These are phyloP conservation scores for Noccaea bulbosa DNA, from an alignment of 345 rosid species.

Conservation along the genomic window DNA sequence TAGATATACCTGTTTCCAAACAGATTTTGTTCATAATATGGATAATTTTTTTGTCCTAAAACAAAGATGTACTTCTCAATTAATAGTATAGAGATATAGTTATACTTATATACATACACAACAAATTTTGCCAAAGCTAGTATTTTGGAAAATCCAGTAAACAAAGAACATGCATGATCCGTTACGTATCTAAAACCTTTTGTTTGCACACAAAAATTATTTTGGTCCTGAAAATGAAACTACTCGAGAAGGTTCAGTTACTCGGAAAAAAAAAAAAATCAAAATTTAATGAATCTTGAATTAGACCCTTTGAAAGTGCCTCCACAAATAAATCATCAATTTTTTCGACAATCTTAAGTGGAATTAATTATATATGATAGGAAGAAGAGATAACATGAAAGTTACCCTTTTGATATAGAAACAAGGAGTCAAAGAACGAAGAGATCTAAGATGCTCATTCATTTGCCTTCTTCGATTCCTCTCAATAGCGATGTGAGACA, in stretches of 20 bases:
- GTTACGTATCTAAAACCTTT: not conserved
- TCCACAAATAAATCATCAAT: not conserved
- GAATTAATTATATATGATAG: not conserved
- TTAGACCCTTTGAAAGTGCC: not conserved
- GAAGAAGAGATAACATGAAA: not conserved
- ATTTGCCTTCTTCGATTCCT: conserved; percentile 94
- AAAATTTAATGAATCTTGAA: not conserved
- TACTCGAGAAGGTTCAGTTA: not conserved
- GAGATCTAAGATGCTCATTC: conserved; percentile 87
- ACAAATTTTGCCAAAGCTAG: not conserved
- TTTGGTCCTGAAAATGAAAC: not conserved
- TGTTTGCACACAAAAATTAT: not conserved
- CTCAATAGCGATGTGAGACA: conserved; percentile 93
- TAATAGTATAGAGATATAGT: too few relatives aligned
- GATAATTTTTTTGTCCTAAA: too few relatives aligned
- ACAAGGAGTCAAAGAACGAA: conserved; percentile 90
- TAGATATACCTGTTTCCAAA: too few relatives aligned
- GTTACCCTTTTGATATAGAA: conserved; percentile 90
- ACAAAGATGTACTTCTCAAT: too few relatives aligned
- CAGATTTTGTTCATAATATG: too few relatives aligned
- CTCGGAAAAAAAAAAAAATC: not conserved
- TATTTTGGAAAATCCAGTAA: not conserved
- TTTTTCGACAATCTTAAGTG: not conserved
- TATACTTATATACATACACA: not conserved
- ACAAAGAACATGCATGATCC: conserved; percentile 11